Evolutionary conservation across 148 eudicot species (phyloP).

Genomic region (Rhododendron williamsianum): DNA sequence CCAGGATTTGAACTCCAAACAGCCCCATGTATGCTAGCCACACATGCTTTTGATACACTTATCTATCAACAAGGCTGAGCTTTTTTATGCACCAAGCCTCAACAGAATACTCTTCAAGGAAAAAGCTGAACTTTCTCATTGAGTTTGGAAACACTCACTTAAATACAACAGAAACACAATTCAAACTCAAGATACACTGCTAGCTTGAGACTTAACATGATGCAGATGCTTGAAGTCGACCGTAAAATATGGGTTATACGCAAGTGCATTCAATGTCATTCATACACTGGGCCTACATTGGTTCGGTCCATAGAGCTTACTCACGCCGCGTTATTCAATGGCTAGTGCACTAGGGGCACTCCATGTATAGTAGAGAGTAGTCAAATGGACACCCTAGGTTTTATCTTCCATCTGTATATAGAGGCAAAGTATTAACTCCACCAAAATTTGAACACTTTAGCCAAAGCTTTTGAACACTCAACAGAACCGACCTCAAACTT

Average conservation of each 20-base stretch:
- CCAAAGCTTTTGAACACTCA: background rate
- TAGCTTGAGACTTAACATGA: background rate
- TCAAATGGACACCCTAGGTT: background rate
- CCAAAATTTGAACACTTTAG: background rate
- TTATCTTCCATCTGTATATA: background rate
- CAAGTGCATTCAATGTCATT: background rate
- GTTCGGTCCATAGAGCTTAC: background rate
- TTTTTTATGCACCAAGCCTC: background rate
- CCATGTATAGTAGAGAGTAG: background rate
- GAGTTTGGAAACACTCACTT: background rate
- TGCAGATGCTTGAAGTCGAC: background rate
- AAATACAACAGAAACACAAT: background rate
- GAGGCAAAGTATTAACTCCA: background rate
- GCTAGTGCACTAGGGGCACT: background rate
- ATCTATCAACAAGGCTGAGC: background rate
- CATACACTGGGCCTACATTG: background rate
- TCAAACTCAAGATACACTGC: background rate
- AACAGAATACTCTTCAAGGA: background rate
- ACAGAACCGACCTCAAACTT: background rate
- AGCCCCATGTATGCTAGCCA: background rate
- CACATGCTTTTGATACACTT: background rate
- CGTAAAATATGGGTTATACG: background rate
- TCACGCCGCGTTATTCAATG: background rate
- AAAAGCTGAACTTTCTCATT: background rate
- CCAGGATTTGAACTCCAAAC: background rate